phyloP scores from a whole-genome alignment of 805 yeast species.

The Candida sanyiensis region DNA sequence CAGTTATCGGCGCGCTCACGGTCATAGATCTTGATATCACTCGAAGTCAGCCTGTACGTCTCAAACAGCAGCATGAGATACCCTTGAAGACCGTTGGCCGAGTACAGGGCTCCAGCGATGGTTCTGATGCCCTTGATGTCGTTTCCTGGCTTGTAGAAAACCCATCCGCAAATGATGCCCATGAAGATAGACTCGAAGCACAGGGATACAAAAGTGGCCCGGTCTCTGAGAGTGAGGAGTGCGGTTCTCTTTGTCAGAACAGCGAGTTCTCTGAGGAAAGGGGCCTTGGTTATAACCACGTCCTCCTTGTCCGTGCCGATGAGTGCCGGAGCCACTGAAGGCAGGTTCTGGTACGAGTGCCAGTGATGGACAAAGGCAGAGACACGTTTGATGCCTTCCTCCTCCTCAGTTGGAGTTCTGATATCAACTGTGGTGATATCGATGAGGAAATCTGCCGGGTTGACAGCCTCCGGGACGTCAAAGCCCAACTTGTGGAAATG shows the following conservation, averaged over 20 bases:
- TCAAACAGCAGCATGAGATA: slow-evolving; percentile 55
- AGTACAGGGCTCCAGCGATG: slow-evolving; percentile 44
- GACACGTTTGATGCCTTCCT: slow-evolving; percentile 29
- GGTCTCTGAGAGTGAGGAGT: slow-evolving; percentile 40
- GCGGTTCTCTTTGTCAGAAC: slow-evolving; percentile 38
- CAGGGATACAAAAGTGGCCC: slow-evolving; percentile 31
- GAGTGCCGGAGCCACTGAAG: background rate
- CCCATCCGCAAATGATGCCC: slow-evolving; percentile 57
- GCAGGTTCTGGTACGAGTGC: slow-evolving; percentile 20
- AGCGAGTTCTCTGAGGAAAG: slow-evolving; percentile 37
- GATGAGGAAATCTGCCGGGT: slow-evolving; percentile 49
- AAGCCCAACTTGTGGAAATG: slow-evolving; percentile 43
- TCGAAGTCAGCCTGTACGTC: slow-evolving; percentile 48
- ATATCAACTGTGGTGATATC: slow-evolving; percentile 46
- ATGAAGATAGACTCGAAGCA: slow-evolving; percentile 18
- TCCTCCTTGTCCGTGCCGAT: background rate
- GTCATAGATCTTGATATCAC: slow-evolving; percentile 55
- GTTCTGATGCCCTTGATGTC: slow-evolving; percentile 62
- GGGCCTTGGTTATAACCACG: slow-evolving; percentile 28
- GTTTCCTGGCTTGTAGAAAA: slow-evolving; percentile 59
- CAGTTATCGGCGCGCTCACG: slow-evolving; percentile 69
- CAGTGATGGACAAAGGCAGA: slow-evolving; percentile 30
- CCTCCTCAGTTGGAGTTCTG: slow-evolving; percentile 33
- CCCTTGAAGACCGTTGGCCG: slow-evolving; percentile 48
- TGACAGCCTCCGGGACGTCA: slow-evolving; percentile 36